Base-by-base conservation (phyloP, 2,329 filamentous ascomycete species). In the Phymatotrichopsis omnivora region DNA sequence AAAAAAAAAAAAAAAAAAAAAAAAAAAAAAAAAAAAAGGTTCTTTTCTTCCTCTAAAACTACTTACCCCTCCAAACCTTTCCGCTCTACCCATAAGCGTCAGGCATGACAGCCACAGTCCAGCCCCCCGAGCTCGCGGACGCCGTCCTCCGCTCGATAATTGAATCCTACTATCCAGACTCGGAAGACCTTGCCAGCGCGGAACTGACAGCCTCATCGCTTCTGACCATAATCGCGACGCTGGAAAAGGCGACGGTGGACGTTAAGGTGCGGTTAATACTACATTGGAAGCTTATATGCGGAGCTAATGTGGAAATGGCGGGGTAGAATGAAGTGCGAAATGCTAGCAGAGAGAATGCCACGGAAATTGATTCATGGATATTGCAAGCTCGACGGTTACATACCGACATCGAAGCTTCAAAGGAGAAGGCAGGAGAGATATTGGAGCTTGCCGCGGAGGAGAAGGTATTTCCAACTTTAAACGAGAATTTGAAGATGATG, bases 281-380 rank as follows among this genome's bases (percentile, higher is more conserved):
- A 22, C 17, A 24, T 16, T 24, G 27, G 10, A 32, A n/a, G 4
- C 11, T 24, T 42, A 12, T 23, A 19, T 28, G 6, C 20, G 25
- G 12, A 20, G 12, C 29, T 34, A 31, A 25, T 22, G 7, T 14
- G 27, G 17, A 4, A 39, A 29, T 11, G 12, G 22, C 16, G 10
- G 32, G 24, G 42, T 47, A 59, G 56, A 41, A 53, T 38, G 56
- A 58, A 42, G 54, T 59, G 19, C 50, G 49, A 22, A 47, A 51
- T 27, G 49, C 57, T 7, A 52, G 52, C 19, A 47, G 53, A 17
- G 42, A 45, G 8, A 56, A 56, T 30, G 47, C 45, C 7, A 17
- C 42, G 14, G 51, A 52, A 31, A 47, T 59, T 27, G 45, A 56
- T 40, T 52, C 55, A 4, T 59, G 57, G 57, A 55, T 54, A 25